phyloP scores from a whole-genome alignment of 2,329 filamentous ascomycete genomes.

The Colletotrichum agaves region DNA sequence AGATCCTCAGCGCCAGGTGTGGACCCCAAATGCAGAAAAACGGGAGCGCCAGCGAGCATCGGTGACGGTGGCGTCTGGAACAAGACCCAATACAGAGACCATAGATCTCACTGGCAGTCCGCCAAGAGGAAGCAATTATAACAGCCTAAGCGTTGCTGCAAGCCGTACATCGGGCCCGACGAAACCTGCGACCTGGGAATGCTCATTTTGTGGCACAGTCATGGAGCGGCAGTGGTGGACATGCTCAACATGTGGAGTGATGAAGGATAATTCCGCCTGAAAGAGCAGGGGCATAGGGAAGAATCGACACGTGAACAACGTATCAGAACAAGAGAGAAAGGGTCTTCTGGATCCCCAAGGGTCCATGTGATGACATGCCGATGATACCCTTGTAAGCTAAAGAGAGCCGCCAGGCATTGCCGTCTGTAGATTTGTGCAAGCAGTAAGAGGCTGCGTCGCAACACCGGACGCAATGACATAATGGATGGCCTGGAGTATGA shows the following conservation, averaged over 20 bases:
- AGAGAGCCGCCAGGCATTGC: neutral
- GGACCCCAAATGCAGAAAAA: slow-evolving; percentile 40
- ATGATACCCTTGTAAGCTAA: slow-evolving; percentile 21
- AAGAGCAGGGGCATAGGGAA: slow-evolving; percentile 22
- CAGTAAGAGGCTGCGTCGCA: slow-evolving; percentile 4
- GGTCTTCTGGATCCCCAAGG: slow-evolving; percentile 21
- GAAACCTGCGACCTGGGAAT: slow-evolving; percentile 58
- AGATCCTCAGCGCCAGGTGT: slow-evolving; percentile 36
- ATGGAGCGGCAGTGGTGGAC: slow-evolving; percentile 69
- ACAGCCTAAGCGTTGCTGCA: slow-evolving; percentile 20
- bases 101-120: slow-evolving; percentile 51
- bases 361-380: slow-evolving; percentile 35
- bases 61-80: slow-evolving; percentile 16
- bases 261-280: slow-evolving; percentile 61
- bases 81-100: neutral
- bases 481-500: neutral
- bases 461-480: slow-evolving; percentile 28
- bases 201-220: slow-evolving; percentile 60
- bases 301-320: slow-evolving; percentile 4
- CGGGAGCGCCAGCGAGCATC: slow-evolving; percentile 40
- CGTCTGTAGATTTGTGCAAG: neutral
- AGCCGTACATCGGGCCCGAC: slow-evolving; percentile 36
- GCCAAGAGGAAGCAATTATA: slow-evolving; percentile 37
- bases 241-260: slow-evolving; percentile 63
- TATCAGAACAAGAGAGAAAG: slow-evolving; percentile 4